These are phyloP conservation scores for Picea mariana DNA, from an alignment of 83 land plant genomes.

Conservation along the genomic window DNA sequence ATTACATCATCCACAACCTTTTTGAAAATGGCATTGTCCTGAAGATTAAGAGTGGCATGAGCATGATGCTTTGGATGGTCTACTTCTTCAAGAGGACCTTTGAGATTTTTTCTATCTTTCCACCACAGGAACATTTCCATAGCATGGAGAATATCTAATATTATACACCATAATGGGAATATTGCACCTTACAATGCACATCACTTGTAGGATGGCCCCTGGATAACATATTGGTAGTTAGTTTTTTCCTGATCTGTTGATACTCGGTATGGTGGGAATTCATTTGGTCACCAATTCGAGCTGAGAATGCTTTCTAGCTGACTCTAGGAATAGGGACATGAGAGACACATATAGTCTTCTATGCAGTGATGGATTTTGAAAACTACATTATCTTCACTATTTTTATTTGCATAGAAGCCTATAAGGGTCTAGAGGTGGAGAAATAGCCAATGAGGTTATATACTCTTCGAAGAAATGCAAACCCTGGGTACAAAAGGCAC, in stretches of 20 bases:
- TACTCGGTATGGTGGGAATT: neutral
- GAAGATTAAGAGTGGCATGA: slow-evolving; percentile 12
- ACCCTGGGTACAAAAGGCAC: neutral
- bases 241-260: neutral
- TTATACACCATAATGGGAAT: neutral
- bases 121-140: neutral
- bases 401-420: slow-evolving; percentile 7
- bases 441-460: neutral
- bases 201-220: neutral
- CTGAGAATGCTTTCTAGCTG: neutral
- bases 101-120: slow-evolving; percentile 8
- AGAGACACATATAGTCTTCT: slow-evolving; percentile 4
- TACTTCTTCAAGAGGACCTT: neutral
- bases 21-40: slow-evolving; percentile 10
- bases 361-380: slow-evolving; percentile 14
- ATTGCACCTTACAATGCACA: neutral
- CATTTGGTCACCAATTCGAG: neutral
- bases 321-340: slow-evolving; percentile 4
- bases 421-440: neutral
- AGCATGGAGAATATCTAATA: neutral
- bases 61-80: neutral
- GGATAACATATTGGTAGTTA: neutral
- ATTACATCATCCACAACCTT: neutral
- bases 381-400: slow-evolving; percentile 7
- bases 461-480: neutral